Conservation (phyloP, 306 rosid species). For the Purshia tridentata region DNA sequence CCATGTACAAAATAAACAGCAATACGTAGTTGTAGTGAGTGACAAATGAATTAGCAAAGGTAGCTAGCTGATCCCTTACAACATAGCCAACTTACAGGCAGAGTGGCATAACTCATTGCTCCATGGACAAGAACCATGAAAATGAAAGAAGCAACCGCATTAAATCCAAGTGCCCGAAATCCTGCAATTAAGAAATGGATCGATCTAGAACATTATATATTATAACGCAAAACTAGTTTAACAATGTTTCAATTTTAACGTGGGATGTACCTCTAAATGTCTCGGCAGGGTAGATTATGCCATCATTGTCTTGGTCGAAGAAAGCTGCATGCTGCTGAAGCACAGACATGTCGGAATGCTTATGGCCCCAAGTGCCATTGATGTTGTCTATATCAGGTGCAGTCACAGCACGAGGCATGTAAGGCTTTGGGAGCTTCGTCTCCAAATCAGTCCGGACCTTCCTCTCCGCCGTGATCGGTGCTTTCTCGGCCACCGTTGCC, state of each 20-base stretch:
- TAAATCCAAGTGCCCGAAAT: constrained; percentile 56
- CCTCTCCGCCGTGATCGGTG: constrained; percentile 31
- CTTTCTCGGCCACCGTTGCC: constrained; percentile 36
- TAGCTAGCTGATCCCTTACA: background rate
- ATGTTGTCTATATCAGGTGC: constrained; percentile 68
- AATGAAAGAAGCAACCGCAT: constrained; percentile 45
- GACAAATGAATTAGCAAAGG: background rate
- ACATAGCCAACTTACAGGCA: constrained; percentile 50
- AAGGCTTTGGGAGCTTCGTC: constrained; percentile 61
- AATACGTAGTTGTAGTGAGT: background rate
- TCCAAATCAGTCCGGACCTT: constrained; percentile 41
- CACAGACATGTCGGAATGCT: constrained; percentile 60
- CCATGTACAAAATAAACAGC: background rate
- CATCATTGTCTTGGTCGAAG: constrained; percentile 67
- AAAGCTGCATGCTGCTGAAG: constrained; percentile 81
- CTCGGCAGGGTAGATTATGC: constrained; percentile 68
- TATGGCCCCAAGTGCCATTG: constrained; percentile 64
- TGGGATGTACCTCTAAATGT: constrained; percentile 50
- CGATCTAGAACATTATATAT: no score
- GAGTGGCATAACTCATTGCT: constrained; percentile 58
- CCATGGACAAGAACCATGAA: constrained; percentile 40
- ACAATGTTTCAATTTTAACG: no score
- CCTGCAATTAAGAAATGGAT: constrained; percentile 30
- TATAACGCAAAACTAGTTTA: no score
- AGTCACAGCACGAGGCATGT: constrained; percentile 59